phyloP scores from a whole-genome alignment of 2,329 filamentous ascomycete genomes.

The Cercospora nicotianae region DNA sequence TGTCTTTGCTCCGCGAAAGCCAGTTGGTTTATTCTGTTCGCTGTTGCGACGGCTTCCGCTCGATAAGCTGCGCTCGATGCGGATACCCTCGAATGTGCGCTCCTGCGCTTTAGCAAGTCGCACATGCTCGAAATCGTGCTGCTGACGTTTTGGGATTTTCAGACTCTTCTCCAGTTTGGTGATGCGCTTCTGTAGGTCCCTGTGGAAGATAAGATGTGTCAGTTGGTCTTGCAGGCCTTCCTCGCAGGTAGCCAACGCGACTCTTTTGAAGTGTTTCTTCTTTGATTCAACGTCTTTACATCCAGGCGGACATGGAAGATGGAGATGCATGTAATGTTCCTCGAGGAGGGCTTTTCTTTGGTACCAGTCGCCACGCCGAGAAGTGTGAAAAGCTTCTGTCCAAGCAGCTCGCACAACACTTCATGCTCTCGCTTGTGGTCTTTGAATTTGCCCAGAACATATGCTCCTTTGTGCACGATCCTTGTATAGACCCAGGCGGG shows the following conservation, averaged over 20 bases:
- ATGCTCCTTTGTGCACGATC: constrained; percentile 83
- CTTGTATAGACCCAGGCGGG: constrained; percentile 92
- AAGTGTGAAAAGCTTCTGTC: constrained; percentile 77
- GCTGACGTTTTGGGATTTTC: constrained; percentile 77
- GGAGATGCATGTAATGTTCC: constrained; percentile 84
- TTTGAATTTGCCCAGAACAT: constrained; percentile 73
- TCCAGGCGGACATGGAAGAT: constrained; percentile 49
- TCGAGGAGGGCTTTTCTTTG: constrained; percentile 91
- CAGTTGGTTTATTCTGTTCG: constrained; percentile 36
- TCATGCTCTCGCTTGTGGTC: constrained; percentile 74
- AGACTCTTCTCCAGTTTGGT: constrained; percentile 83
- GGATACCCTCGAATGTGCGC: constrained; percentile 73
- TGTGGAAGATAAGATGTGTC: constrained; percentile 90
- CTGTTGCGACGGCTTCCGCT: constrained; percentile 32
- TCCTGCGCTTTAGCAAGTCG: constrained; percentile 73
- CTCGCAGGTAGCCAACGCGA: constrained; percentile 79
- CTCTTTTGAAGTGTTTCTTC: constrained; percentile 79
- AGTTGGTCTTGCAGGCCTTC: constrained; percentile 80
- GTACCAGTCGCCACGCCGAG: constrained; percentile 88
- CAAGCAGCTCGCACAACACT: constrained; percentile 71
- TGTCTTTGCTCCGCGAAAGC: constrained; percentile 64
- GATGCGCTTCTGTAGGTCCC: constrained; percentile 92
- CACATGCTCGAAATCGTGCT: constrained; percentile 91
- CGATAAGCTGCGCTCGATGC: constrained; percentile 54
- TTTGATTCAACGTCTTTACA: constrained; percentile 58